Evolutionary conservation across 345 rosid genomes (phyloP), one percentile per base, ranked within the genome.

Genomic region (Conringia planisiliqua): DNA sequence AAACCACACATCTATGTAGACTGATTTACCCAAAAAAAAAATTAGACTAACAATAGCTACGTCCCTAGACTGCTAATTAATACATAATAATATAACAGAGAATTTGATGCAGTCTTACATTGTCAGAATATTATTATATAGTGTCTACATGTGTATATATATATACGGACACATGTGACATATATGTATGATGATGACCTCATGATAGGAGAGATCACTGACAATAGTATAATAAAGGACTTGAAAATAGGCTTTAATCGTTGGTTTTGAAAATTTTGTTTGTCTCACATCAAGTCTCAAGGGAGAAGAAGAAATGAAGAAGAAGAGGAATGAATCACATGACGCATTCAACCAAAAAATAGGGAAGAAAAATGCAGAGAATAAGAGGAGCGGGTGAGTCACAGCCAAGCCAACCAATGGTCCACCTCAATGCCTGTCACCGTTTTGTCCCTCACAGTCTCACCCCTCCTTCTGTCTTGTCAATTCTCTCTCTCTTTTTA

Each of bases 161-260:
- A 39, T 75, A 38, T 12, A 66, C 35, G 35, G 57, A 75, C 10
- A 68, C 63, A 68, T 61, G 73, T 60, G 73, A 50, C 39, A 68
- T 68, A 67, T 51, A 51, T 75, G 40, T 30, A 68, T 32, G 33
- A 77, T 77, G 80, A 77, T 77, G 80, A 77, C 71, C 75, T 77
- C 80, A 77, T 77, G 80, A 77, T 77, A 77, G 62, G 80, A 77
- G 72, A 77, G 66, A 65, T 71, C 75, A 71, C 71, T 70, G 80
- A 76, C 80, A 76, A 52, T 35, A 70, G 6, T 36, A 70, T 20
- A 51, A 55, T 4, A 16, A 4, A 32, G 46, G 63, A 40, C 75
- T 35, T 70, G 30, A 69, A 63, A 76, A 70, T 76, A 63, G 80
- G 80, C 75, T 76, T 76, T 76, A 70, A 76, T 70, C 75, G 46